phyloP scores from a whole-genome alignment of 306 rosid genomes.

The Begonia peltatifolia region DNA sequence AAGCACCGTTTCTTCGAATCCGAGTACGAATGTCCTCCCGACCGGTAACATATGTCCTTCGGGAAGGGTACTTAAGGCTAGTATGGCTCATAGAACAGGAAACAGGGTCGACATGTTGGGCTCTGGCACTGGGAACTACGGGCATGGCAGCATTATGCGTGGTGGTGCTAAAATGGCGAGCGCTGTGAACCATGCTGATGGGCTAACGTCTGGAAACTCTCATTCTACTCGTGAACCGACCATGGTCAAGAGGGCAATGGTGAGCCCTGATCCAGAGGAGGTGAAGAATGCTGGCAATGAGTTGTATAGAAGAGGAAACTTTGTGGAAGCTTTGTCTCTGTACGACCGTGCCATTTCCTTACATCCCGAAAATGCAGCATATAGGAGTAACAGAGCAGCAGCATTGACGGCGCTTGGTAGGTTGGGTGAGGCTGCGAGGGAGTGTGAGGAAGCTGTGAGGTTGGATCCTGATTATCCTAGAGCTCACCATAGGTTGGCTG shows the following conservation, averaged over 20 bases:
- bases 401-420: constrained; percentile 76
- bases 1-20: constrained; percentile 17
- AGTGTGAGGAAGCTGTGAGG: constrained; percentile 79
- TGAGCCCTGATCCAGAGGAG: constrained; percentile 61
- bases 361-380: constrained; percentile 62
- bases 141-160: constrained; percentile 79
- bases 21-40: constrained; percentile 27
- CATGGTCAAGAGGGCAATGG: constrained; percentile 22
- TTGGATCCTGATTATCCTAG: constrained; percentile 57
- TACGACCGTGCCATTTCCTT: constrained; percentile 67
- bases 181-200: constrained; percentile 12
- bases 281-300: constrained; percentile 61
- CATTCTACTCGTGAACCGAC: constrained; percentile 16
- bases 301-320: constrained; percentile 39
- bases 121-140: constrained; percentile 64
- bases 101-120: constrained; percentile 57
- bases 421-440: constrained; percentile 57
- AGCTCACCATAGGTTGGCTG: constrained; percentile 78
- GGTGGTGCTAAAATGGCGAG: constrained; percentile 26
- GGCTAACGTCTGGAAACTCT: constrained; percentile 10
- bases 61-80: constrained; percentile 45
- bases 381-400: constrained; percentile 68
- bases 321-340: constrained; percentile 61
- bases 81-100: constrained; percentile 23
- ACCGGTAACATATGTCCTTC: constrained; percentile 67